Percentiles rank a stretch among this genome's conserved stretches.
Conservation (phyloP, 2,329 filamentous ascomycete species). For the Microcera coccophila region DNA sequence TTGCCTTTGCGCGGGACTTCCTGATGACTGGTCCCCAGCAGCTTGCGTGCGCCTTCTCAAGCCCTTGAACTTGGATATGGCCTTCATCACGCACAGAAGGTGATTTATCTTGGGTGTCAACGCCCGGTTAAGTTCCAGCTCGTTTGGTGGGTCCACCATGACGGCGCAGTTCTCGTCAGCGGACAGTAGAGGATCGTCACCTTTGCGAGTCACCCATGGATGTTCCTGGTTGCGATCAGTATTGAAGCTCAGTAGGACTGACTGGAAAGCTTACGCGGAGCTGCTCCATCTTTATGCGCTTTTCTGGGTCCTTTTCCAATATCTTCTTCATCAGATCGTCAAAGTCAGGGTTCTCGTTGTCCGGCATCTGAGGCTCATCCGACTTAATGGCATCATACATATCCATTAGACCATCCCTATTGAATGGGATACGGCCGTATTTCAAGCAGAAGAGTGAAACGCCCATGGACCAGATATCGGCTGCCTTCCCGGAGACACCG, state of each 20-base stretch:
- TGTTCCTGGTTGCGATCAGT: constrained; percentile 61
- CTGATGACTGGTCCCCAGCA: constrained; percentile 7
- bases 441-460: constrained; percentile 89
- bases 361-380: constrained; percentile 60
- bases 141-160: constrained; percentile 77
- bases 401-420: constrained; percentile 72
- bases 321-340: constrained; percentile 68
- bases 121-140: constrained; percentile 83
- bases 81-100: constrained; percentile 85
- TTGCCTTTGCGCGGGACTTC: constrained; percentile 7
- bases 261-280: constrained; percentile 63
- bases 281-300: constrained; percentile 77
- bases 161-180: constrained; percentile 82
- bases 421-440: constrained; percentile 86
- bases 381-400: constrained; percentile 84
- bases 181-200: constrained; percentile 72
- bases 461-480: constrained; percentile 98
- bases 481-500: constrained; percentile 80
- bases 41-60: constrained; percentile 47
- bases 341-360: constrained; percentile 64
- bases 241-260: neutral
- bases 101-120: constrained; percentile 88
- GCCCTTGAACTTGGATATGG: constrained; percentile 81
- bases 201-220: constrained; percentile 84
- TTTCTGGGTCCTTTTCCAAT: constrained; percentile 79